Conservation (phyloP, 2,329 filamentous ascomycete species). For the Coleophoma crateriformis region DNA sequence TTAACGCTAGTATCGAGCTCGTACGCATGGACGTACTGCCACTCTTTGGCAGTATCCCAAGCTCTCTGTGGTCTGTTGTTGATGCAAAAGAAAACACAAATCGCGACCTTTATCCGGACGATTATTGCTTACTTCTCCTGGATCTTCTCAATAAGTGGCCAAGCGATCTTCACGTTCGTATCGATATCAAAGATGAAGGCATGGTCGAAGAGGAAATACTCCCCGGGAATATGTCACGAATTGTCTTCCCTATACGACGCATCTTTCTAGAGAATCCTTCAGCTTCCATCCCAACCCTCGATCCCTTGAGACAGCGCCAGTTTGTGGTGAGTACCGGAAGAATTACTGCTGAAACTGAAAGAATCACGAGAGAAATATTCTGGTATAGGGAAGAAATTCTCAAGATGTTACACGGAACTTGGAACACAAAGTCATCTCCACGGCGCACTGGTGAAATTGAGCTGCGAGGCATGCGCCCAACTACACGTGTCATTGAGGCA, state of each 20-base stretch:
- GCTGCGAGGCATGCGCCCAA: conserved; percentile 69
- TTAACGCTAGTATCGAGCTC: conserved; percentile 86
- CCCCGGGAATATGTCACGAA: conserved; percentile 64
- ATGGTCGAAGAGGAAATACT: conserved; percentile 46
- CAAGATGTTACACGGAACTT: conserved; percentile 63
- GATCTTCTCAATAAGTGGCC: conserved; percentile 92
- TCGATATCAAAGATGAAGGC: conserved; percentile 35
- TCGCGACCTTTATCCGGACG: conserved; percentile 41
- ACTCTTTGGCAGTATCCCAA: conserved; percentile 61
- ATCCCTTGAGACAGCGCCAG: conserved; percentile 79
- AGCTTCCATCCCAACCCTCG: conserved; percentile 72
- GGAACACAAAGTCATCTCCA: conserved; percentile 52
- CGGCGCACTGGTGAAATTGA: conserved; percentile 64
- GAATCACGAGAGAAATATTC: conserved; percentile 74
- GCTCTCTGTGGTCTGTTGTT: conserved; percentile 47
- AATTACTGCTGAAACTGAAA: conserved; percentile 73
- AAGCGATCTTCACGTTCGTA: conserved; percentile 62
- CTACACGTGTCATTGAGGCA: conserved; percentile 74
- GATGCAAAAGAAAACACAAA: conserved; percentile 17
- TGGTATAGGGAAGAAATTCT: conserved; percentile 87
- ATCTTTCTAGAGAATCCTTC: conserved; percentile 74
- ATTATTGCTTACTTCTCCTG: conserved; percentile 73
- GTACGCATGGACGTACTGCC: conserved; percentile 74
- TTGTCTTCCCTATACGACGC: conserved; percentile 71
- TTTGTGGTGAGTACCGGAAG: conserved; percentile 83